These are phyloP conservation scores for Fusarium cyanostomum DNA, from an alignment of 2,329 filamentous ascomycete genomes.

Conservation along the genomic window DNA sequence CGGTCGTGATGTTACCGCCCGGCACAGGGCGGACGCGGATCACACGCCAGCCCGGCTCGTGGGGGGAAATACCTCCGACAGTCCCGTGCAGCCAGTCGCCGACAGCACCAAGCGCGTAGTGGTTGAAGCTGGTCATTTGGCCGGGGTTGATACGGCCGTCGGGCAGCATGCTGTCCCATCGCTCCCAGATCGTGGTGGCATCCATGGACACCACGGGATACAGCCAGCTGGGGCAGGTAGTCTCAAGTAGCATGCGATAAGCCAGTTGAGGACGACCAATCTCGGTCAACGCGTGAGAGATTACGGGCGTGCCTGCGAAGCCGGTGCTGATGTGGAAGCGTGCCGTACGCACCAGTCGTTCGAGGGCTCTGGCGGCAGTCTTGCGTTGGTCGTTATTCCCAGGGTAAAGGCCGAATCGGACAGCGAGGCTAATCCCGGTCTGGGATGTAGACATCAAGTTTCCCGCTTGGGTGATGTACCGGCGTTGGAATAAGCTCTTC, in stretches of 20 bases:
- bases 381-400: slow-evolving; percentile 52
- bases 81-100: slow-evolving; percentile 55
- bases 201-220: slow-evolving; percentile 58
- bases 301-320: background rate
- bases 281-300: background rate
- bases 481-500: background rate
- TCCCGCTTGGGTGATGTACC: background rate
- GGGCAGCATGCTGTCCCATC: slow-evolving; percentile 58
- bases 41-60: slow-evolving; percentile 52
- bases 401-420: background rate
- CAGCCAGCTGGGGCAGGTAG: slow-evolving; percentile 59
- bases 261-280: slow-evolving; percentile 21
- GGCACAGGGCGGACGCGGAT: slow-evolving; percentile 48
- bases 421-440: background rate
- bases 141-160: slow-evolving; percentile 56
- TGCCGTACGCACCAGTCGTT: background rate
- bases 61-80: slow-evolving; percentile 52
- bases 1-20: slow-evolving; percentile 39
- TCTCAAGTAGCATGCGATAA: slow-evolving; percentile 58
- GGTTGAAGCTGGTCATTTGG: slow-evolving; percentile 60
- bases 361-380: slow-evolving; percentile 2
- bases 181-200: slow-evolving; percentile 60
- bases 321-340: background rate
- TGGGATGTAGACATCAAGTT: background rate
- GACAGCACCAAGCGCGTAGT: slow-evolving; percentile 59